A percentile compares a stretch with the other conserved stretches of the same genome.
Conservation (phyloP, 202 grass and related monocot genomes). For the Setaria italica region DNA sequence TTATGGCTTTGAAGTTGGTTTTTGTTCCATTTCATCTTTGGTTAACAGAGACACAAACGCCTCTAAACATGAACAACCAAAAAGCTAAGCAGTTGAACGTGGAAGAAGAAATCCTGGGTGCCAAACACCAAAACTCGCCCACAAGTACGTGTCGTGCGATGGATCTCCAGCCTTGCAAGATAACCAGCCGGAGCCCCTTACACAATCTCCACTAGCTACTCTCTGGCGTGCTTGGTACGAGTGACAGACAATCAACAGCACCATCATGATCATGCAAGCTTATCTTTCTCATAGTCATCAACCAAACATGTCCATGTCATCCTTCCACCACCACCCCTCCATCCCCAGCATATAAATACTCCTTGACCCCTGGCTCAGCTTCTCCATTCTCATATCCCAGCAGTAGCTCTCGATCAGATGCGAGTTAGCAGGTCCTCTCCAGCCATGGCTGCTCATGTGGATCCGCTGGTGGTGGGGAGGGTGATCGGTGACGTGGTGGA, state of each 20-base stretch:
- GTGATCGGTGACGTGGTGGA: constrained; percentile 85
- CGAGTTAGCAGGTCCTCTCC: neutral
- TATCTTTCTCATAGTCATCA: constrained; percentile 48
- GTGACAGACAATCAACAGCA: constrained; percentile 28
- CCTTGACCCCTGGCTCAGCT: neutral
- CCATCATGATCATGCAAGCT: constrained; percentile 35
- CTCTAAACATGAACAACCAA: neutral
- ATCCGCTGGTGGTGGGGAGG: constrained; percentile 79
- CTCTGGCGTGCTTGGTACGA: neutral
- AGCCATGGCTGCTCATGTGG: constrained; percentile 63
- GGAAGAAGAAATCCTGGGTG: neutral
- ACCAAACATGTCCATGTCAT: constrained; percentile 45
- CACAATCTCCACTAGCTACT: constrained; percentile 31
- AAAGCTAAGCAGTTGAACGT: neutral
- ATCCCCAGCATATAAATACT: constrained; percentile 47
- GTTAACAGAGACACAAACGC: neutral
- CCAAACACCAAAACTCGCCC: neutral
- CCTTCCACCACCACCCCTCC: constrained; percentile 20
- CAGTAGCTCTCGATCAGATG: neutral
- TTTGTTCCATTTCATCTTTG: neutral
- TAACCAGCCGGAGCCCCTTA: neutral
- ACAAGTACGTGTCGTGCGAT: neutral
- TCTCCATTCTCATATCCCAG: neutral
- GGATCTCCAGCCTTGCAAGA: constrained; percentile 8
- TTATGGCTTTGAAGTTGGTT: too few species aligned